Percentiles rank a stretch among this genome's conserved stretches.
These are phyloP conservation scores for Glarea lozoyensis DNA, from an alignment of 495 filamentous ascomycete species.

Conservation along the genomic window DNA sequence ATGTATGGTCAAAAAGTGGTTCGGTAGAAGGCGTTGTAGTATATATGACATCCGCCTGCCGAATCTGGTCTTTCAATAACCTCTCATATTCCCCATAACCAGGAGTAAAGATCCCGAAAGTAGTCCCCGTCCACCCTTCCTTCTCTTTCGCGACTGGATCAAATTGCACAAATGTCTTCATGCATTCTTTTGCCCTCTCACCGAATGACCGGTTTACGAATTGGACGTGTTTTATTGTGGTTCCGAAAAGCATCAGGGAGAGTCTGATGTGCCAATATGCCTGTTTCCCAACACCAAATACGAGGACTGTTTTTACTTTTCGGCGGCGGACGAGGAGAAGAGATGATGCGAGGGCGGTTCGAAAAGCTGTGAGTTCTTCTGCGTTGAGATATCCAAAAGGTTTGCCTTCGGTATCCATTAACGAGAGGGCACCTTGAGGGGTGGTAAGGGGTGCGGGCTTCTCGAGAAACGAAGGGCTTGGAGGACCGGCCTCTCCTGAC, in stretches of 20 bases:
- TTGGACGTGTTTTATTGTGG: slow-evolving; percentile 65
- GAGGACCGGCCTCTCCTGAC: not conserved
- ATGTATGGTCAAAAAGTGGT: slow-evolving; percentile 38
- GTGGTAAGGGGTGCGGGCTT: slow-evolving; percentile 35
- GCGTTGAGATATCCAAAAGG: slow-evolving; percentile 79
- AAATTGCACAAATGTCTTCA: slow-evolving; percentile 48
- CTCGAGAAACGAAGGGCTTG: slow-evolving; percentile 5
- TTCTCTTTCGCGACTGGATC: slow-evolving; percentile 39
- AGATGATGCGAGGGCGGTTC: slow-evolving; percentile 75
- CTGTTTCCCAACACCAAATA: slow-evolving; percentile 87
- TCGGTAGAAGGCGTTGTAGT: slow-evolving; percentile 47
- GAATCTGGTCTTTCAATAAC: slow-evolving; percentile 56
- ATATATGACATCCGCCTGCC: slow-evolving; percentile 68
- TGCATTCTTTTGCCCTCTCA: slow-evolving; percentile 44
- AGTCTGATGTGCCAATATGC: slow-evolving; percentile 92
- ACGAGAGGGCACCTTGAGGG: slow-evolving; percentile 69
- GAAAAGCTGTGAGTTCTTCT: slow-evolving; percentile 81
- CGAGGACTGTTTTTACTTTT: slow-evolving; percentile 59
- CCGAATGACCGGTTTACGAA: slow-evolving; percentile 68
- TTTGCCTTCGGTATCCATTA: slow-evolving; percentile 54
- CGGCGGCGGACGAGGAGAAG: slow-evolving; percentile 65
- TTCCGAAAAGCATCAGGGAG: slow-evolving; percentile 61
- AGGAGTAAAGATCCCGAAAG: slow-evolving; percentile 62
- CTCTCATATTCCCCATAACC: slow-evolving; percentile 63
- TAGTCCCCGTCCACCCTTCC: slow-evolving; percentile 46